A percentile compares a stretch with the other conserved stretches of the same genome.
phyloP scores from a whole-genome alignment of 306 rosid genomes.

The Abrus precatorius region DNA sequence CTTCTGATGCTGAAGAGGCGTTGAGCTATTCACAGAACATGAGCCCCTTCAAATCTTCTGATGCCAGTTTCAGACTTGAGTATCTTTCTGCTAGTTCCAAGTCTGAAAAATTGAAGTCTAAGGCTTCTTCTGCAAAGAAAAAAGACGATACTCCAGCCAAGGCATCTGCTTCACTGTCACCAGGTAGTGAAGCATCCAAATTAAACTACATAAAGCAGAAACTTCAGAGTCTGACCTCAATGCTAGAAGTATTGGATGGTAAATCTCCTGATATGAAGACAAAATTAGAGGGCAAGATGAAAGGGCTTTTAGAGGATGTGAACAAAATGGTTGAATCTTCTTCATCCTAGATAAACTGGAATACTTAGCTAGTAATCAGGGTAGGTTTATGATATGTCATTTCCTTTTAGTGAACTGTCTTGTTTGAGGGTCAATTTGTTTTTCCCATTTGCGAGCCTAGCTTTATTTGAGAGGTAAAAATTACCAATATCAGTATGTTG shows the following conservation, averaged over 20 bases:
- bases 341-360: slow-evolving; percentile 49
- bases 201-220: slow-evolving; percentile 56
- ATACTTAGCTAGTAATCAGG: slow-evolving; percentile 47
- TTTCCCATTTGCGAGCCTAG: slow-evolving; percentile 38
- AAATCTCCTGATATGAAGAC: slow-evolving; percentile 52
- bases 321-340: slow-evolving; percentile 61
- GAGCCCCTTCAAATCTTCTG: slow-evolving; percentile 64
- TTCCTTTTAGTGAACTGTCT: slow-evolving; percentile 46
- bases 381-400: slow-evolving; percentile 47
- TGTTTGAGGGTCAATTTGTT: slow-evolving; percentile 41
- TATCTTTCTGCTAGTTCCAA: slow-evolving; percentile 45
- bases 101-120: slow-evolving; percentile 46
- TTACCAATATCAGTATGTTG: slow-evolving; percentile 31
- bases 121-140: slow-evolving; percentile 44
- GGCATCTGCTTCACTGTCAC: slow-evolving; percentile 42
- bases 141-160: slow-evolving; percentile 44
- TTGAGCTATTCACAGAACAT: slow-evolving; percentile 55
- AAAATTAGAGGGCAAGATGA: slow-evolving; percentile 60
- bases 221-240: slow-evolving; percentile 60
- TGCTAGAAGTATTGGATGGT: slow-evolving; percentile 59
- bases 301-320: slow-evolving; percentile 69
- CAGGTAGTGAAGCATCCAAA: slow-evolving; percentile 51
- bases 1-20: slow-evolving; percentile 73
- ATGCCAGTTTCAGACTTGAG: slow-evolving; percentile 56
- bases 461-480: slow-evolving; percentile 27